phyloP scores from a whole-genome alignment of 208 protist genomes.

The Kentomonas sorsogonicus region DNA sequence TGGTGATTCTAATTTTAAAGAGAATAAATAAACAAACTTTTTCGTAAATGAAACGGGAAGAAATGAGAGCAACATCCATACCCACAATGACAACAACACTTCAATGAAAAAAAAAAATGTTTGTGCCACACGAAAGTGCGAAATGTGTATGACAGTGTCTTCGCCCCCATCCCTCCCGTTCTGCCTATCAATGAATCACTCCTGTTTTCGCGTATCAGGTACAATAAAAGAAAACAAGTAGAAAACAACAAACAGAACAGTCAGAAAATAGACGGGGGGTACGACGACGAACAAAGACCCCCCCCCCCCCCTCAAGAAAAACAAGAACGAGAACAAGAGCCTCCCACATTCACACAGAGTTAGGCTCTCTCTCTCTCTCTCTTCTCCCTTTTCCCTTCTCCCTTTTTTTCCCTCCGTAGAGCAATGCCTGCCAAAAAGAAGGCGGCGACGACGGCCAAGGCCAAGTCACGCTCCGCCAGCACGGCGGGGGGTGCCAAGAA shows the following conservation, averaged over 20 bases:
- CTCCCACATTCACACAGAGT: no score
- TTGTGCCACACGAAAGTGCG: background rate
- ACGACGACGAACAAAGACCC: no score
- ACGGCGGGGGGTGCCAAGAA: conserved; percentile 11
- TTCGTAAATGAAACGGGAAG: background rate
- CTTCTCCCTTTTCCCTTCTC: no score
- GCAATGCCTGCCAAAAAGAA: conserved; percentile 39
- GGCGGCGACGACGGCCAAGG: conserved; percentile 15
- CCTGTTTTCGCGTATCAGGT: background rate
- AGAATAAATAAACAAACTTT: background rate
- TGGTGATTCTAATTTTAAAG: background rate
- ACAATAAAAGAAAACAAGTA: background rate
- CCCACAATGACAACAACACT: background rate
- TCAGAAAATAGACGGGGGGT: no score
- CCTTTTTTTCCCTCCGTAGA: no score
- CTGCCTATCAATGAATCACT: no score
- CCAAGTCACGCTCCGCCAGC: no score
- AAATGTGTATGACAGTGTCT: background rate
- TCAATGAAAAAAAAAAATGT: background rate
- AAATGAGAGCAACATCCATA: background rate
- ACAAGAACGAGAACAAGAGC: no score
- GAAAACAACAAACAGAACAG: conserved; percentile 8
- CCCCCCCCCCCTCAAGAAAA: no score
- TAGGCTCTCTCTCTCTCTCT: no score
- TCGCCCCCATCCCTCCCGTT: background rate